Conservation (phyloP, 192 early-diverging fungal species). For the Phlyctochytrium bullatum region DNA sequence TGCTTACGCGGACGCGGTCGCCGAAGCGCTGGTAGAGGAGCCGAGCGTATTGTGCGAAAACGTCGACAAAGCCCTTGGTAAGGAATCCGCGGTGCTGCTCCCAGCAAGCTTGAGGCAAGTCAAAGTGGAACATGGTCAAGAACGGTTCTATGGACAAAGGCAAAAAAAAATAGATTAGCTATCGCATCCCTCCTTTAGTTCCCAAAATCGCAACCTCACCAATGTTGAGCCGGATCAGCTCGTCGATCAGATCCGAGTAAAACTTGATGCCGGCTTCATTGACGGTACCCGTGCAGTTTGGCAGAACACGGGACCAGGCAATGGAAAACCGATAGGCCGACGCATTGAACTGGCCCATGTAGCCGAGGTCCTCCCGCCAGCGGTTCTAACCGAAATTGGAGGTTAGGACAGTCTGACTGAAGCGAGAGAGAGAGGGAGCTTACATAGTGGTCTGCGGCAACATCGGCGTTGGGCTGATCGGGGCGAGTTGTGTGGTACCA, state of each 20-base stretch:
- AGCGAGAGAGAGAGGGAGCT: too few relatives aligned
- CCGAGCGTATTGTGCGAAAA: constrained; percentile 31
- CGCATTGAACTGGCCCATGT: constrained; percentile 21
- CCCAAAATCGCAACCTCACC: too few relatives aligned
- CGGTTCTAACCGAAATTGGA: constrained; percentile 2
- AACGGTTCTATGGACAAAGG: too few relatives aligned
- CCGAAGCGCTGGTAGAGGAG: constrained; percentile 27
- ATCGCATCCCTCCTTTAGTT: too few relatives aligned
- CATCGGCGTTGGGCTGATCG: neutral
- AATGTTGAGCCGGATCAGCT: constrained; percentile 12
- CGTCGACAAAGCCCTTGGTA: constrained; percentile 23
- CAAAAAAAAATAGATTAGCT: too few relatives aligned
- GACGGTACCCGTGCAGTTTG: constrained; percentile 27
- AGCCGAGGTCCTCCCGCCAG: constrained; percentile 22
- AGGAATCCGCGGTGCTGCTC: constrained; percentile 21
- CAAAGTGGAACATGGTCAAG: constrained; percentile 35
- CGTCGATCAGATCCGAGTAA: constrained; percentile 31
- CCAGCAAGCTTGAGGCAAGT: constrained; percentile 29
- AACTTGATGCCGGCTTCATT: constrained; percentile 30
- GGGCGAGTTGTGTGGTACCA: neutral
- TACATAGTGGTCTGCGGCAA: constrained; percentile 6
- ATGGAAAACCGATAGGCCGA: constrained; percentile 37
- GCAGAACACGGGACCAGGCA: constrained; percentile 33
- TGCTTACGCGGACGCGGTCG: constrained; percentile 11
- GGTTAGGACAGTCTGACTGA: neutral